phyloP scores from a whole-genome alignment of 139 green algal species.

The Chlamydomonas sphaeroides region DNA sequence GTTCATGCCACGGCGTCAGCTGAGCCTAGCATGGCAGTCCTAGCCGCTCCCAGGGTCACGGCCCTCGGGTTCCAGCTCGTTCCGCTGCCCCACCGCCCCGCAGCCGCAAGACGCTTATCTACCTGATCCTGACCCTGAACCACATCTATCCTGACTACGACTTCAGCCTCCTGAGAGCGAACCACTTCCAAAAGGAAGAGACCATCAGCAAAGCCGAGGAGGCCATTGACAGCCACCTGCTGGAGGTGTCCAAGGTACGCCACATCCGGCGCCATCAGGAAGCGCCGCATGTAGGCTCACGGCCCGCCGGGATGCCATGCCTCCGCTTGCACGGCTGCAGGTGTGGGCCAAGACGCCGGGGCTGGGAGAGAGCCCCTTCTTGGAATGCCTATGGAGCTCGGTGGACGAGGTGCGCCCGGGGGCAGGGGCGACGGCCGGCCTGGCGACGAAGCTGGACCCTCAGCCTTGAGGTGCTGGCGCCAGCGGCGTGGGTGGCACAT shows the following conservation, averaged over 20 bases:
- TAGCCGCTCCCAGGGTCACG: too few relatives aligned
- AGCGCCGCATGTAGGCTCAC: too few relatives aligned
- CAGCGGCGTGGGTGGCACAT: too few relatives aligned
- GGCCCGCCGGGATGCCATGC: too few relatives aligned
- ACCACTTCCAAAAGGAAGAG: constrained; percentile 95
- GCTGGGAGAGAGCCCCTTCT: constrained; percentile 80
- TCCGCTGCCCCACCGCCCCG: too few relatives aligned
- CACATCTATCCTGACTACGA: constrained; percentile 98
- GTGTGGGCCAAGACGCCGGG: constrained; percentile 88
- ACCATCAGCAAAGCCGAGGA: constrained; percentile 78
- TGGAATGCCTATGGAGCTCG: constrained; percentile 89
- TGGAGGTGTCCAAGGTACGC: constrained; percentile 84
- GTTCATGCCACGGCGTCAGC: too few relatives aligned
- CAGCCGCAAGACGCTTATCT: constrained; percentile 97
- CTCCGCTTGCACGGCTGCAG: too few relatives aligned
- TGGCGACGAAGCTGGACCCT: too few relatives aligned
- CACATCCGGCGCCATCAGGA: too few relatives aligned
- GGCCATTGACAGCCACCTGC: constrained; percentile 85
- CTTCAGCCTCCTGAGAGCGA: constrained; percentile 88
- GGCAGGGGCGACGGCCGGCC: neutral
- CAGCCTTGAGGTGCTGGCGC: too few relatives aligned
- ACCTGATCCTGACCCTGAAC: constrained; percentile 99
- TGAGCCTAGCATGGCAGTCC: too few relatives aligned
- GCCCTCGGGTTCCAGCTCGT: too few relatives aligned
- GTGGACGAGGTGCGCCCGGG: constrained; percentile 85